Evolutionary conservation across 352 stramenopile species (phyloP).

Genomic region (Pythium apleroticum): DNA sequence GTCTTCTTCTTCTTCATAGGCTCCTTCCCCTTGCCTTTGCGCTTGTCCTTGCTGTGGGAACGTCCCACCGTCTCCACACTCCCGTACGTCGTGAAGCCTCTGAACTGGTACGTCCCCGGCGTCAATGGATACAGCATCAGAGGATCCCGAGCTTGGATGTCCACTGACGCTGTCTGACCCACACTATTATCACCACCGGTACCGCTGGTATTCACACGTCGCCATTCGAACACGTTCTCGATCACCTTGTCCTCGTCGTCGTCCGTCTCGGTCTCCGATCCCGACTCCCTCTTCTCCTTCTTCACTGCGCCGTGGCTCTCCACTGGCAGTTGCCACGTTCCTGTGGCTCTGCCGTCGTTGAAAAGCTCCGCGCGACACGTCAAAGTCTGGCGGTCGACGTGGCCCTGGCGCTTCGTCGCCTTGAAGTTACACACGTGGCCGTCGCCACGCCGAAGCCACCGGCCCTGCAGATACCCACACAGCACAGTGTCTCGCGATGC

Average conservation of each 20-base stretch:
- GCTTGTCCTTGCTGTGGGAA: too few species aligned
- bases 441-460: conserved; percentile 20
- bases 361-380: conserved; percentile 45
- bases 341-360: conserved; percentile 20
- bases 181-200: too few species aligned
- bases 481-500: background rate
- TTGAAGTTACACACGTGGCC: conserved; percentile 39
- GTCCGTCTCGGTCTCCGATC: background rate
- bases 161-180: conserved; percentile 2
- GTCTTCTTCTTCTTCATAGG: too few species aligned
- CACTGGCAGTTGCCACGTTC: conserved; percentile 6
- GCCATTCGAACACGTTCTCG: conserved; percentile 27
- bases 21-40: too few species aligned
- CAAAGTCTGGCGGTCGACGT: conserved; percentile 44
- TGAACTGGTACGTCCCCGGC: too few species aligned
- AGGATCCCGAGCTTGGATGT: too few species aligned
- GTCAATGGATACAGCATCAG: too few species aligned
- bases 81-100: too few species aligned
- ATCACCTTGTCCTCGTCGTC: conserved; percentile 11
- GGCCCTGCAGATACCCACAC: conserved; percentile 18
- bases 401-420: conserved; percentile 34
- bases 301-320: conserved; percentile 18
- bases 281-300: conserved; percentile 12
- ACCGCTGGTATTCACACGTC: background rate
- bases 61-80: too few species aligned